A percentile compares a stretch with the other conserved stretches of the same genome.
Conservation (phyloP, 2,329 filamentous ascomycete species). For the Aspergillus latus region DNA sequence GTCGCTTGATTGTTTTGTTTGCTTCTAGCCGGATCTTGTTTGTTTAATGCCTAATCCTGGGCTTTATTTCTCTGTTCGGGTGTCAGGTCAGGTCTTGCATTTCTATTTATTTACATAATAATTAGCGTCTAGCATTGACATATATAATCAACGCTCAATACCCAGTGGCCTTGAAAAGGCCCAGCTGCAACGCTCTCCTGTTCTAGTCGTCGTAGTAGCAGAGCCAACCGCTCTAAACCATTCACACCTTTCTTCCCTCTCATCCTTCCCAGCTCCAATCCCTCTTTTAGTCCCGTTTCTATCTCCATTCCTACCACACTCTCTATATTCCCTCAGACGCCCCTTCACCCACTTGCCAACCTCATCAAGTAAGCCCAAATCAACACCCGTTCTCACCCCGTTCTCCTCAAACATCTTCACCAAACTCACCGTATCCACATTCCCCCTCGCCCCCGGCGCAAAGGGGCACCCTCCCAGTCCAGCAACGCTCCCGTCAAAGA, state of each 20-base stretch:
- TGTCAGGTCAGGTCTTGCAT: background rate
- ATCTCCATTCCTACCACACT: background rate
- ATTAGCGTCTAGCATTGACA: background rate
- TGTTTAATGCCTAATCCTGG: background rate
- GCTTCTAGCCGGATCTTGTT: background rate
- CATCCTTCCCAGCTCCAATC: background rate
- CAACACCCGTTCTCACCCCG: slow-evolving; percentile 72
- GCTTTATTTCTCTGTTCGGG: background rate
- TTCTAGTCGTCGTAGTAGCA: background rate
- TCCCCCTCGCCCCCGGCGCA: slow-evolving; percentile 80
- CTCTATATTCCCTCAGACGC: background rate
- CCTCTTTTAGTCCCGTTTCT: background rate
- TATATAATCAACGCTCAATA: background rate
- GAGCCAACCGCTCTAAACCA: too few relatives aligned
- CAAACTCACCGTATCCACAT: slow-evolving; percentile 80
- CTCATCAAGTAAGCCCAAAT: slow-evolving; percentile 60
- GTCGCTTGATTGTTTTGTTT: background rate
- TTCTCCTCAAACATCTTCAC: slow-evolving; percentile 64
- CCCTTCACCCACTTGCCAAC: slow-evolving; percentile 70
- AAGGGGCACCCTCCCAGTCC: slow-evolving; percentile 84
- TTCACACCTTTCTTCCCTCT: background rate
- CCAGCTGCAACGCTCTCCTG: background rate
- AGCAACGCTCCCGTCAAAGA: slow-evolving; percentile 76
- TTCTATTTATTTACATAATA: background rate
- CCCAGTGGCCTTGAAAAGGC: background rate